phyloP scores from a whole-genome alignment of 441 rosid species.

The Gossypium lobatum region DNA sequence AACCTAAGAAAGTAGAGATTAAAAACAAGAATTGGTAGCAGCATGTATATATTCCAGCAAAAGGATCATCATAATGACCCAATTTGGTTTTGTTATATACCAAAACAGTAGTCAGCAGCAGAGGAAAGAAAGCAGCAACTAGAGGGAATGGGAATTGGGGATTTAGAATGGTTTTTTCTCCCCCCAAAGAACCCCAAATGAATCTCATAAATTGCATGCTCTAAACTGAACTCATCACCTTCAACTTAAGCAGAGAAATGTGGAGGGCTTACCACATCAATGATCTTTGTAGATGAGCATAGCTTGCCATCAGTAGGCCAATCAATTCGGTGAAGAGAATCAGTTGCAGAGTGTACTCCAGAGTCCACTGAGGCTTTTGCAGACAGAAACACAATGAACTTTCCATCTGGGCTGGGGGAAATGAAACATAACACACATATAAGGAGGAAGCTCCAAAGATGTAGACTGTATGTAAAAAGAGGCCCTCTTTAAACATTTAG shows the following conservation, averaged over 20 bases:
- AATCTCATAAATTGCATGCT: neutral
- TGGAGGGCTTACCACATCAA: conserved; percentile 62
- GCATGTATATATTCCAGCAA: neutral
- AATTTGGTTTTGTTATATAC: neutral
- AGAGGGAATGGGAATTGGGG: neutral
- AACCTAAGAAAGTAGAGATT: neutral
- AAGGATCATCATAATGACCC: neutral
- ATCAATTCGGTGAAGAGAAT: conserved; percentile 71
- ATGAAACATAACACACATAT: conserved; percentile 3
- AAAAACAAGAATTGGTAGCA: neutral
- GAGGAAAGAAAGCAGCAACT: neutral
- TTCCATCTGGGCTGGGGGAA: conserved; percentile 74
- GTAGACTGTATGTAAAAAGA: neutral
- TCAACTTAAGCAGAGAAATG: neutral
- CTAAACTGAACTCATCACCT: neutral
- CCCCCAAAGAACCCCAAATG: neutral
- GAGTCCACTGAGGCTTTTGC: conserved; percentile 74
- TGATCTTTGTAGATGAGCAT: conserved; percentile 32
- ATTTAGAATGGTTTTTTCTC: neutral
- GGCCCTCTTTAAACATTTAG: neutral
- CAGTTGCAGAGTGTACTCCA: conserved; percentile 68
- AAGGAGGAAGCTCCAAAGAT: conserved; percentile 11
- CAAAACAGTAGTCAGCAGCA: neutral
- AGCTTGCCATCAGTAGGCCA: conserved; percentile 66
- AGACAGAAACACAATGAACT: conserved; percentile 67